A percentile compares a stretch with the other conserved stretches of the same genome.
Evolutionary conservation across 441 rosid species (phyloP).

Genomic region (Erysimum cheiri): DNA sequence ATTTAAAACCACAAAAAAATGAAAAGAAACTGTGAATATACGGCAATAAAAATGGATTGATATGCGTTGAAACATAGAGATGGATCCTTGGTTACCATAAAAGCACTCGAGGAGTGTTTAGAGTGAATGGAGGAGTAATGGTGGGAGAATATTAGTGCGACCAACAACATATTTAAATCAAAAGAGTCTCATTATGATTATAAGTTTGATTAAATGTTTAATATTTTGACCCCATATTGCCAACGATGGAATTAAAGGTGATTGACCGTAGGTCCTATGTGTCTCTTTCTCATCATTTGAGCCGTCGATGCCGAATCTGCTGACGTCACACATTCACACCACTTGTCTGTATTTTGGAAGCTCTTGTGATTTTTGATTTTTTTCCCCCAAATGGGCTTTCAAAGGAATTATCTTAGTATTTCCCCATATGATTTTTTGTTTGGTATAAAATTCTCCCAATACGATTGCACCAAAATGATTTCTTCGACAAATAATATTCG

Average conservation of each 20-base stretch:
- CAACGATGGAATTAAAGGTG: constrained; percentile 39
- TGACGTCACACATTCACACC: constrained; percentile 37
- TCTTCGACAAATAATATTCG: neutral
- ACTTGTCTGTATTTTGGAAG: constrained; percentile 38
- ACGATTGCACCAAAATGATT: neutral
- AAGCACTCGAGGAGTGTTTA: constrained; percentile 33
- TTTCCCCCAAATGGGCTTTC: constrained; percentile 41
- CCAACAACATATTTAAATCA: constrained; percentile 1
- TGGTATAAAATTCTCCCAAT: neutral
- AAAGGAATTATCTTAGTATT: constrained; percentile 10
- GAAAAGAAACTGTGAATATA: neutral
- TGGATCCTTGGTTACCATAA: constrained; percentile 22
- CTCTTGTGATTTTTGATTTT: constrained; percentile 35
- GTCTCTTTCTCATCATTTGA: constrained; percentile 41
- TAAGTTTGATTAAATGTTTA: constrained; percentile 42
- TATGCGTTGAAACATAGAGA: constrained; percentile 35
- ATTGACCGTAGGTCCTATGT: constrained; percentile 38
- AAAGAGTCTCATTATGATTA: constrained; percentile 30
- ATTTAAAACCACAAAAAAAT: neutral
- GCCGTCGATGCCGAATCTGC: constrained; percentile 55
- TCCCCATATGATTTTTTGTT: constrained; percentile 13
- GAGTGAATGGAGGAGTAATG: constrained; percentile 39
- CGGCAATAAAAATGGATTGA: constrained; percentile 18
- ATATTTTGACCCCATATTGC: constrained; percentile 31
- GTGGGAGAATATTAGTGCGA: constrained; percentile 38